Percentiles rank a stretch among this genome's conserved stretches.
Conservation (phyloP, 1,284 basidiomycete species). For the Salmacisia buchloeana region DNA sequence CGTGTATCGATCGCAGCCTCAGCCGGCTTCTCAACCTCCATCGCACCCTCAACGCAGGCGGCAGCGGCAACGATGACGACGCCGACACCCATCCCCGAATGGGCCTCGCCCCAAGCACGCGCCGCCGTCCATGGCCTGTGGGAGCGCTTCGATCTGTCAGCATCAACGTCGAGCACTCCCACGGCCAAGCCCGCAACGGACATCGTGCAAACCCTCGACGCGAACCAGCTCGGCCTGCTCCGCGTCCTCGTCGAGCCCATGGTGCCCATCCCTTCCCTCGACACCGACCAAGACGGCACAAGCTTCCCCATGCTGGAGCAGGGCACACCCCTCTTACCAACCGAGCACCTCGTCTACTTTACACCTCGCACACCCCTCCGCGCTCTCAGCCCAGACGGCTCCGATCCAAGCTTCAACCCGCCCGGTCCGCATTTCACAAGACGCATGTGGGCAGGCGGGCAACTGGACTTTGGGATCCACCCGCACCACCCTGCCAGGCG, state of each 20-base stretch:
- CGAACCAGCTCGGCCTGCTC: conserved; percentile 1
- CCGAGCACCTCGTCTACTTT: conserved; percentile 15
- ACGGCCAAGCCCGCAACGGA: neutral
- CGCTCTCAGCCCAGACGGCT: conserved; percentile 12
- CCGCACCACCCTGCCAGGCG: neutral
- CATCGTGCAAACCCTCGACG: neutral
- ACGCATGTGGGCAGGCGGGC: conserved; percentile 18
- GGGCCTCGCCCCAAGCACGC: neutral
- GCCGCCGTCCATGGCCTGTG: neutral
- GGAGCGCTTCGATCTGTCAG: too few relatives aligned
- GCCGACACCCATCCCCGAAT: neutral
- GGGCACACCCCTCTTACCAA: neutral
- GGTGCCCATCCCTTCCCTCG: neutral
- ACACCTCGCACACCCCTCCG: conserved; percentile 6
- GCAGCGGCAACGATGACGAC: too few relatives aligned
- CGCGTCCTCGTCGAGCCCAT: conserved; percentile 1
- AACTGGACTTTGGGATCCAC: too few relatives aligned
- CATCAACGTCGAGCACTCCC: neutral
- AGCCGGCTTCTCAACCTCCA: too few relatives aligned
- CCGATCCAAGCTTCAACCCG: conserved; percentile 18
- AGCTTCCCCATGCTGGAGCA: neutral
- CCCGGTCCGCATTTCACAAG: conserved; percentile 13
- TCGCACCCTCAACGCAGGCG: too few relatives aligned
- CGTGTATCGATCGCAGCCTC: too few relatives aligned
- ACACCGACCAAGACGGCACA: neutral